phyloP scores from a whole-genome alignment of 495 filamentous ascomycete species.

The Podospora pseudocomata region DNA sequence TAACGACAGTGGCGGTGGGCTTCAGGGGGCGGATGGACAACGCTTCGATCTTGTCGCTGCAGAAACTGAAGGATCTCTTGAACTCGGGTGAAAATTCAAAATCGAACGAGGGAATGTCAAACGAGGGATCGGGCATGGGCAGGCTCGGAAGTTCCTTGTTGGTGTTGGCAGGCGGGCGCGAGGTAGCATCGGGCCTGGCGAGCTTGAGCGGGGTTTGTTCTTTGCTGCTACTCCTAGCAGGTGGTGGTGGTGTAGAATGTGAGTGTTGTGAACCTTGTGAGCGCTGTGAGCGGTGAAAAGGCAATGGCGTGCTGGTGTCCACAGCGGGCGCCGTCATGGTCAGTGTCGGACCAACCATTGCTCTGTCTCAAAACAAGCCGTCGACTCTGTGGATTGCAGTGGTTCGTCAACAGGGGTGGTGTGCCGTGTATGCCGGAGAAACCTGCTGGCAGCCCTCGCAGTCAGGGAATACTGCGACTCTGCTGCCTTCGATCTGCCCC shows the following conservation, averaged over 20 bases:
- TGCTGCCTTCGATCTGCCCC: constrained; percentile 16
- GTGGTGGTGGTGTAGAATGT: constrained; percentile 31
- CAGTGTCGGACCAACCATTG: constrained; percentile 44
- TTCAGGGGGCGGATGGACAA: not conserved
- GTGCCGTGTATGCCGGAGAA: constrained; percentile 23
- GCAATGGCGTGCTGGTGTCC: constrained; percentile 32
- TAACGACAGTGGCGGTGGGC: constrained; percentile 9
- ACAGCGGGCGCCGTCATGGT: constrained; percentile 41
- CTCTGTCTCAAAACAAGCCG: constrained; percentile 10
- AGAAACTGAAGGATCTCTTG: constrained; percentile 35
- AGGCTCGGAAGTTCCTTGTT: constrained; percentile 22
- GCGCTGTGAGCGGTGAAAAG: constrained; percentile 34
- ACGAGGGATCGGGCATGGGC: constrained; percentile 15
- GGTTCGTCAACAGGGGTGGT: constrained; percentile 20
- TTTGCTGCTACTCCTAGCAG: constrained; percentile 19
- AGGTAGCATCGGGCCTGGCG: constrained; percentile 11
- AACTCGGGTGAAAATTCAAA: constrained; percentile 44
- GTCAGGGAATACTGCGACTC: constrained; percentile 24
- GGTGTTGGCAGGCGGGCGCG: constrained; percentile 8
- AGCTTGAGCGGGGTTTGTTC: not conserved
- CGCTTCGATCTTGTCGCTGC: constrained; percentile 18
- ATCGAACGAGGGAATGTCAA: constrained; percentile 19
- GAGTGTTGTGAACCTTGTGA: constrained; percentile 18
- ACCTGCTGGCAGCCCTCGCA: constrained; percentile 11
- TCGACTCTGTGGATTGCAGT: constrained; percentile 16